phyloP scores from a whole-genome alignment of 23 red algal species.

The Gracilaria vermiculophylla region DNA sequence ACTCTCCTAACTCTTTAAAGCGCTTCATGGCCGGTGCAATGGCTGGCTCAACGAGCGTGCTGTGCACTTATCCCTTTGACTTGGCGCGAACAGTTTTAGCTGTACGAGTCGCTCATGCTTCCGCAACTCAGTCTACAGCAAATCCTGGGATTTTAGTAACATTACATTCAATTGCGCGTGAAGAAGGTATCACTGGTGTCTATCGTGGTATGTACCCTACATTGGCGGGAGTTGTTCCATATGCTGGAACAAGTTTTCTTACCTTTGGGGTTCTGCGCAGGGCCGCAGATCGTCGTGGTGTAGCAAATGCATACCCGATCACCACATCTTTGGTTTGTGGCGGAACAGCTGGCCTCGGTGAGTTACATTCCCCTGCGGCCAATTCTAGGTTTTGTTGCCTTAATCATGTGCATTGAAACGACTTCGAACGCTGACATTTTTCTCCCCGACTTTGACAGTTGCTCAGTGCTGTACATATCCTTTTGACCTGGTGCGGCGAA shows the following conservation, averaged over 20 bases:
- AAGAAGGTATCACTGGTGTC: slow-evolving; percentile 65
- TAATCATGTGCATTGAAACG: background rate
- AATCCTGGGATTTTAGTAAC: slow-evolving; percentile 37
- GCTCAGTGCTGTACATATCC: slow-evolving; percentile 89
- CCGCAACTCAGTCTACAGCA: background rate
- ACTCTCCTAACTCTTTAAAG: slow-evolving; percentile 53
- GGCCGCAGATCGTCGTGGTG: slow-evolving; percentile 16
- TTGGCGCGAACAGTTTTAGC: slow-evolving; percentile 83
- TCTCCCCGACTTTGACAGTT: background rate
- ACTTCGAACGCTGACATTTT: background rate
- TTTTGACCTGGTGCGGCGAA: slow-evolving; percentile 81
- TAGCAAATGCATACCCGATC: slow-evolving; percentile 41
- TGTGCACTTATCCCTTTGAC: slow-evolving; percentile 88
- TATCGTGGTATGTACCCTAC: slow-evolving; percentile 91
- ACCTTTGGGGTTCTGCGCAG: slow-evolving; percentile 75
- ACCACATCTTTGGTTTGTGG: slow-evolving; percentile 79
- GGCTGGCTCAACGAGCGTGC: slow-evolving; percentile 89
- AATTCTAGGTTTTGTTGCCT: background rate
- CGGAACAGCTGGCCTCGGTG: slow-evolving; percentile 68
- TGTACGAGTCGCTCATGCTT: slow-evolving; percentile 23
- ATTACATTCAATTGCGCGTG: slow-evolving; percentile 15
- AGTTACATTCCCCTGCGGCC: background rate
- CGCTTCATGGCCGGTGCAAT: slow-evolving; percentile 84
- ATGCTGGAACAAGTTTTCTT: slow-evolving; percentile 89
- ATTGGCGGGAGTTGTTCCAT: slow-evolving; percentile 90